Evolutionary conservation across 202 grass and related monocot genomes (phyloP), one percentile per base, ranked within the genome.

Genomic region (Schoenoplectus triqueter): DNA sequence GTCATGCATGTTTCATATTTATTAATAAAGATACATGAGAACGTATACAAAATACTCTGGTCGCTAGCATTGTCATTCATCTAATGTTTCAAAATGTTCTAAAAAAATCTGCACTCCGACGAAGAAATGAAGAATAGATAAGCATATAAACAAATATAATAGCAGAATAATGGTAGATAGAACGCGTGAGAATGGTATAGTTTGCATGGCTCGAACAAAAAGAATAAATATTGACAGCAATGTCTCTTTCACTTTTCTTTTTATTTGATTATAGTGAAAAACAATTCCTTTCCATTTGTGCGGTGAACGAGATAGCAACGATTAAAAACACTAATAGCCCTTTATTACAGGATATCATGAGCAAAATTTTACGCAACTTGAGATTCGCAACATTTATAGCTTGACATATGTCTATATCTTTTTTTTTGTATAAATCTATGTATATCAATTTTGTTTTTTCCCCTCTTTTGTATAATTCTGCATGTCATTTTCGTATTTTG

Each of bases 331-430:
- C 14, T 72, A 21, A 31, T 60, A 52, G 6, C 22, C 20, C 51
- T 78, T 78, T 44, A 45, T 77, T 77, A 57, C 21, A 7, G 0
- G 10, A 77, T 42, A 57, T 79, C 4, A 61, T 60, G 55, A 59
- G 75, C 22, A 61, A 44, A 79, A 10, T 17, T 44, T 15, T 61
- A 45, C 75, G 52, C 55, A 79, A 79, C 75, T 61, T 61, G 17
- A 61, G 2, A 79, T 79, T 79, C 2, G 55, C 7, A 61, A 17
- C 21, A 60, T 45, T 79, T 9, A 61, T 59, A 60, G 31, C 60
- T 78, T 61, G 75, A 78, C 54, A 17, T 44, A 4, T 40, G 15
- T 49, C 7, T 72, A 1, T 31, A 44, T 69, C n/a, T 15, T 6
- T 10, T 73, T 20, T 73, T 51, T 10, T 11, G 0, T 70, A 15